Evolutionary conservation across 495 filamentous ascomycete genomes (phyloP).

Genomic region (Lasiosphaeris hirsuta): DNA sequence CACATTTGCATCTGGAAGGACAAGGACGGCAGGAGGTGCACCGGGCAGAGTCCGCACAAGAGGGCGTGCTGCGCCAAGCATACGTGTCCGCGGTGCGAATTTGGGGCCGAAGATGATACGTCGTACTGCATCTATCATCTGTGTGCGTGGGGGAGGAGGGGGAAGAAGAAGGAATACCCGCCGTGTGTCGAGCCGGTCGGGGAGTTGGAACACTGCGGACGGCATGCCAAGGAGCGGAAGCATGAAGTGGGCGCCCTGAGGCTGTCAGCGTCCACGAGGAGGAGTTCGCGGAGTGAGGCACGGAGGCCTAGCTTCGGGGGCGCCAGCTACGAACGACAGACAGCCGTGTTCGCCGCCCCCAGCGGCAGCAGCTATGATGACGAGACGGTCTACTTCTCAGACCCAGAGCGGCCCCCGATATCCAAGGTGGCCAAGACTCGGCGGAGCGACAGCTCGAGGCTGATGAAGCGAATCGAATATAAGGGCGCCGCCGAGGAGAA

Average conservation of each 20-base stretch:
- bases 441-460: not conserved
- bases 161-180: conserved; percentile 8
- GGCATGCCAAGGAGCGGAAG: not conserved
- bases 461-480: conserved; percentile 11
- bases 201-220: conserved; percentile 3
- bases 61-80: conserved; percentile 12
- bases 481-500: not conserved
- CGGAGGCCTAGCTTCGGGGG: not conserved
- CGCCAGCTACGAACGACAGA: too few species aligned
- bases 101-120: conserved; percentile 8
- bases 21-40: not conserved
- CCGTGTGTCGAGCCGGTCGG: conserved; percentile 5
- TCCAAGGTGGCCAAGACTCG: not conserved
- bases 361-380: not conserved
- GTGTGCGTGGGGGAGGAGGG: conserved; percentile 10
- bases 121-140: conserved; percentile 7
- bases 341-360: not conserved
- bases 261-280: not conserved
- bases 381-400: conserved; percentile 9
- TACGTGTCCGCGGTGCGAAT: conserved; percentile 7
- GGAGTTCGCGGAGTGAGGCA: not conserved
- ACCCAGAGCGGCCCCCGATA: conserved; percentile 6
- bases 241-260: not conserved
- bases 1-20: conserved; percentile 13
- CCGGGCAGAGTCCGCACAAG: conserved; percentile 2